Conservation (phyloP, 306 rosid genomes). For the Argentina anserina region DNA sequence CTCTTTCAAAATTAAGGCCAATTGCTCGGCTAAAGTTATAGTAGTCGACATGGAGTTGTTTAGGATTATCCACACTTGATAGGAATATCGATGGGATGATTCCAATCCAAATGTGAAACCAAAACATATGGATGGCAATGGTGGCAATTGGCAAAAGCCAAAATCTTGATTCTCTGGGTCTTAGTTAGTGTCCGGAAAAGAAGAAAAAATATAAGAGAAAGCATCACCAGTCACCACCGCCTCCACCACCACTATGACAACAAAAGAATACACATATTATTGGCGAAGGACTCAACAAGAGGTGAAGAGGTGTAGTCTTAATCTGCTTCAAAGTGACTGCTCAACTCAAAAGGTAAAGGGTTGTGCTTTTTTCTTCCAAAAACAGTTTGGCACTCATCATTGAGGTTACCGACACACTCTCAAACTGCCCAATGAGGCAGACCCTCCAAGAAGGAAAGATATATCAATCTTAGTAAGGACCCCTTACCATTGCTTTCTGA, state of each 20-base stretch:
- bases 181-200: neutral
- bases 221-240: neutral
- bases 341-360: neutral
- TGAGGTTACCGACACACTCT: conserved; percentile 1
- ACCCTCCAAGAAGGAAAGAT: conserved; percentile 1
- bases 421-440: conserved; percentile 10
- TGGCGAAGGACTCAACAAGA: neutral
- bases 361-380: neutral
- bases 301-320: neutral
- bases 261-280: neutral
- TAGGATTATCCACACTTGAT: neutral
- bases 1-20: neutral
- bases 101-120: neutral
- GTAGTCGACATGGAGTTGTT: neutral
- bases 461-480: neutral
- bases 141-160: conserved; percentile 2
- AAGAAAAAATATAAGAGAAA: neutral
- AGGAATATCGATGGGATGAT: neutral
- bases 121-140: neutral
- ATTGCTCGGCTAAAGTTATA: neutral
- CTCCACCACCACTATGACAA: neutral
- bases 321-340: neutral
- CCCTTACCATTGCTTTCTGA: neutral
- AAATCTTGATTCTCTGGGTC: conserved; percentile 9
- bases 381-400: conserved; percentile 5